Evolutionary conservation across 345 rosid species (phyloP), one percentile per base, ranked within the genome.

Genomic region (Laguncularia racemosa): DNA sequence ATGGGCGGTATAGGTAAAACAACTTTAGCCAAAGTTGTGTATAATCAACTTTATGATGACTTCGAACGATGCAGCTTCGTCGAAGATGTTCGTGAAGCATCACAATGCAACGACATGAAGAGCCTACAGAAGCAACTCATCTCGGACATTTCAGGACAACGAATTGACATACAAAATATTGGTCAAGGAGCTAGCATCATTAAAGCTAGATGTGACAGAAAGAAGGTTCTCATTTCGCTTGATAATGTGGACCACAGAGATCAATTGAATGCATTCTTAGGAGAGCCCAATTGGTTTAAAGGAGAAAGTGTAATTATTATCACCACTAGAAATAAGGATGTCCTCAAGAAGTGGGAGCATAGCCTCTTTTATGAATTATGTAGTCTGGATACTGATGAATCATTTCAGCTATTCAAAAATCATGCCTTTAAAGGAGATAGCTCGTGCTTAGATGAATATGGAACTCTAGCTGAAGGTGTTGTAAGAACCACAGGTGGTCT

Each of bases 1-100:
- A 23, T 50, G 56, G 61, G 56, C 12, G 67, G 61, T 0, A 64
- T 64, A 0, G 67, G 61, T 1, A 56, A 64, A 16, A 64, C 61
- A 0, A 56, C 61, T 13, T 55, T 56, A 20, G 61, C 20, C 50
- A 56, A 55, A 14, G 53, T 49, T 0, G 44, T 64, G 20, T 64
- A 1, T 45, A 56, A 56, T 0, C 10, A 20, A 21, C 12, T 50
- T 13, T 6, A 15, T n/a, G 3, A 1, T 9, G 17, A 6, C 13
- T 64, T 28, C 12, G 56, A 56, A 13, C 10, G 47, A 7, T 48
- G 48, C 17, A 55, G 55, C 61, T 63, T 63, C 60, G 21, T 63
- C 18, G 26, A 38, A 6, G 5, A 56, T 18, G 13, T 56, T 23
- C 43, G 46, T 38, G 55, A 2, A 28, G 38, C 1, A 3, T 43